Evolutionary conservation across 2,329 filamentous ascomycete species (phyloP), one percentile per base, ranked within the genome.

Genomic region (Botrytis paeoniae): DNA sequence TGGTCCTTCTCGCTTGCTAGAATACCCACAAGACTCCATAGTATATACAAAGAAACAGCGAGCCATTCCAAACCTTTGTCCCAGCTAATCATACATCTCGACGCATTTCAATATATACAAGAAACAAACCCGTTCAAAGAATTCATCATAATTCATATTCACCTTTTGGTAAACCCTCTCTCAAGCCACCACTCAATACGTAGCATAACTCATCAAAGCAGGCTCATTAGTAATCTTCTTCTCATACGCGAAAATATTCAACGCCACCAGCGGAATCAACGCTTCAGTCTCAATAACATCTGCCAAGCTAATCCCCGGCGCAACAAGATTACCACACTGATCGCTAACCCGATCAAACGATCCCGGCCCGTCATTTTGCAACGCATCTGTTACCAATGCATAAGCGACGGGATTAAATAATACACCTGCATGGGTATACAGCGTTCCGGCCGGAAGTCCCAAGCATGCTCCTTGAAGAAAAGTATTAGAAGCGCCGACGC

Each of bases 381-480:
- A 41, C 16, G 69, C 69, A 39, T 71, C 69, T 9, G 43, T 71
- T 20, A 71, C 35, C 39, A 71, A 62, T 9, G 69, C 69, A 32
- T 71, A 71, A 1, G 69, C 69, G 8, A 71, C 69, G 8, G 69
- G 69, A 32, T 71, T 71, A 4, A 41, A 64, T 18, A 71, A 25
- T 3, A 71, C 59, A 20, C 69, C 69, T 32, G 43, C 43, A 51
- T 71, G 69, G 7, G 59, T 54, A 22, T 71, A 71, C 7, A 71
- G 5, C 3, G 32, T 43, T 39, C 59, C 69, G 9, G 69, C 69
- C 2, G 69, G 69, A 6, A 64, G 35, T 10, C 69, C 69, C 14
- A 39, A 22, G 16, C 69, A 71, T n/a, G 69, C 69, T 29, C n/a
- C 43, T 32, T 71, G 69, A 22, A 71, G 69, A 51, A 54, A 71